Conservation (phyloP, 108 stramenopile species). For the Skeletonema grethae region DNA sequence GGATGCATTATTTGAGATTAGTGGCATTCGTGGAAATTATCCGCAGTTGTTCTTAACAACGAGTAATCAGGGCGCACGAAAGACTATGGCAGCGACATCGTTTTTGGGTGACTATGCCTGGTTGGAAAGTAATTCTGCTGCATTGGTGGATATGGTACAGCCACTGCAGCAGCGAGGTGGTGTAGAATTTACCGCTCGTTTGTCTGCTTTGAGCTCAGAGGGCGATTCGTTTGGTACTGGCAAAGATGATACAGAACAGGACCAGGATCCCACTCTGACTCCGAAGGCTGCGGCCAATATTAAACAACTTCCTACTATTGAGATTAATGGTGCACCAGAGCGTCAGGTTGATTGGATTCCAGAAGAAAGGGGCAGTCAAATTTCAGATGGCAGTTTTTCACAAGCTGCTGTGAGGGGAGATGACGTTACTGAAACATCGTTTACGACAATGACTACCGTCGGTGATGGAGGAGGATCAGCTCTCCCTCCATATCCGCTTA, state of each 20-base stretch:
- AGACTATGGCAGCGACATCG: background rate
- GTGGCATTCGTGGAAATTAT: slow-evolving; percentile 12
- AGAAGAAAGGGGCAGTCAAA: background rate
- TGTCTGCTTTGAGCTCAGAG: slow-evolving; percentile 3
- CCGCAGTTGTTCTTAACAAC: slow-evolving; percentile 13
- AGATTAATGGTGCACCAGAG: background rate
- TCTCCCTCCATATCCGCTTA: background rate
- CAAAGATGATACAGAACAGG: background rate
- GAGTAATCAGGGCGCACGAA: background rate
- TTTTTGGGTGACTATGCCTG: background rate
- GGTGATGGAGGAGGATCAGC: slow-evolving; percentile 3
- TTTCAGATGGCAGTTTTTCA: slow-evolving; percentile 13
- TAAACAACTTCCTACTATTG: background rate
- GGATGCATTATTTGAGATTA: slow-evolving; percentile 8
- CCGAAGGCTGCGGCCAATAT: slow-evolving; percentile 1
- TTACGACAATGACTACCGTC: slow-evolving; percentile 19
- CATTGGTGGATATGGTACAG: background rate
- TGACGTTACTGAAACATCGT: slow-evolving; percentile 30
- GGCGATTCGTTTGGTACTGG: background rate
- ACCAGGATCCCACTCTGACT: background rate
- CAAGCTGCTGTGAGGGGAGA: slow-evolving; percentile 13
- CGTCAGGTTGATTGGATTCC: slow-evolving; percentile 2
- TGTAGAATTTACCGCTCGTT: background rate
- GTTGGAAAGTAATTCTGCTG: background rate
- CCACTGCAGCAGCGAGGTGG: background rate